Evolutionary conservation across 768 basidiomycete genomes (phyloP).

Genomic region (Candolleomyces efflorescens): DNA sequence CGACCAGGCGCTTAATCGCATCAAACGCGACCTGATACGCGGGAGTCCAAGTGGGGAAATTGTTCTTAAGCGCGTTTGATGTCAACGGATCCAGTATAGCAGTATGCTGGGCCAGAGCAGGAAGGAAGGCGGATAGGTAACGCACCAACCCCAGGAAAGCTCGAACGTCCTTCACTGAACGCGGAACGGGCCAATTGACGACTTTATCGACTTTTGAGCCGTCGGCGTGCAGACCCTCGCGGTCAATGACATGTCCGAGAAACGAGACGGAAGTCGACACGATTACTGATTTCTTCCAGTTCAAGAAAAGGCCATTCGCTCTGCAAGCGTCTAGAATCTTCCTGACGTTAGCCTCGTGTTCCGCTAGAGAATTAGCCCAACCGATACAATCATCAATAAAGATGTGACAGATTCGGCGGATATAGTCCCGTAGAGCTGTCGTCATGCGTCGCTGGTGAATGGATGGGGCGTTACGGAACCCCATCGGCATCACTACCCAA

Average conservation of each 20-base stretch:
- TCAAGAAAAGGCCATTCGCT: conserved; percentile 4
- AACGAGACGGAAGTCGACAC: too few species aligned
- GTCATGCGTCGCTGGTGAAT: neutral
- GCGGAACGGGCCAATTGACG: conserved; percentile 19
- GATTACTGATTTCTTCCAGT: neutral
- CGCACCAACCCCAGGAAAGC: neutral
- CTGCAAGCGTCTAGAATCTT: conserved; percentile 11
- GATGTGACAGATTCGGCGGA: conserved; percentile 20
- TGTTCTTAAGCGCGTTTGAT: neutral
- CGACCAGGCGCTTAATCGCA: conserved; percentile 27
- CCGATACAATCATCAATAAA: conserved; percentile 3
- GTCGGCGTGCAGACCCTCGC: conserved; percentile 17
- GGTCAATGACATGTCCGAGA: too few species aligned
- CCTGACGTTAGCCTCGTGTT: conserved; percentile 7
- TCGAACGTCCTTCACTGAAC: too few species aligned
- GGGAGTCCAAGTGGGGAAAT: conserved; percentile 18
- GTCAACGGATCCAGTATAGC: neutral
- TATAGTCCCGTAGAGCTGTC: neutral
- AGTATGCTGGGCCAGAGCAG: conserved; percentile 4
- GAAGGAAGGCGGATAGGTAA: conserved; percentile 9
- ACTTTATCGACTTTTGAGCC: conserved; percentile 18
- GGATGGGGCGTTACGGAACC: neutral
- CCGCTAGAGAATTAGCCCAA: conserved; percentile 16
- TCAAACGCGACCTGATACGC: conserved; percentile 23
- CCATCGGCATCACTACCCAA: conserved; percentile 24